Evolutionary conservation across 2,329 filamentous ascomycete genomes (phyloP).

Genomic region (Alternaria ethzedia): DNA sequence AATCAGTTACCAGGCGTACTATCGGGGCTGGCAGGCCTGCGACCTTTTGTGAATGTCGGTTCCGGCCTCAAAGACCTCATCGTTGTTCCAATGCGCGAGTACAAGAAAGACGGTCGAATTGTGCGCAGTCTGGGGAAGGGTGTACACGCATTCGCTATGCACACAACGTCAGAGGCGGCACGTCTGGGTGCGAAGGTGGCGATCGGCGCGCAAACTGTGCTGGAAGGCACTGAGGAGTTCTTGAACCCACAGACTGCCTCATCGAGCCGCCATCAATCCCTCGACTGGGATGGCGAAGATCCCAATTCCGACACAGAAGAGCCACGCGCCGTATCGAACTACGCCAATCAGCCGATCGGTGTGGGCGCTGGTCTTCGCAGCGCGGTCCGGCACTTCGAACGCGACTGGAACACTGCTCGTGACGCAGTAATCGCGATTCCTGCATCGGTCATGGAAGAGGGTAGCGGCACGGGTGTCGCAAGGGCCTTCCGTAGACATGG

Average conservation of each 20-base stretch:
- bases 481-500: conserved; percentile 79
- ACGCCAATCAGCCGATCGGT: conserved; percentile 91
- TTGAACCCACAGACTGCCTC: conserved; percentile 56
- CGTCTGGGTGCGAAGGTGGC: conserved; percentile 93
- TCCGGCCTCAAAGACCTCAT: conserved; percentile 85
- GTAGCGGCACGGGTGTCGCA: conserved; percentile 79
- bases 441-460: conserved; percentile 86
- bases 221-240: conserved; percentile 86
- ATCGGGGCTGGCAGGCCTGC: conserved; percentile 86
- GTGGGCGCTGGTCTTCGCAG: conserved; percentile 85
- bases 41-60: conserved; percentile 88
- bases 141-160: conserved; percentile 86
- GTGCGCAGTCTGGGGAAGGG: conserved; percentile 93
- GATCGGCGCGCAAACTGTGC: conserved; percentile 90
- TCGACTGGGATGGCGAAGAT: conserved; percentile 60
- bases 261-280: conserved; percentile 23
- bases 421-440: conserved; percentile 96
- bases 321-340: conserved; percentile 82
- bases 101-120: conserved; percentile 90
- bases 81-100: conserved; percentile 88
- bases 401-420: conserved; percentile 83
- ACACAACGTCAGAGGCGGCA: conserved; percentile 91
- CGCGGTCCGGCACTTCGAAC: conserved; percentile 80
- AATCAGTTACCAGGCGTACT: conserved; percentile 91
- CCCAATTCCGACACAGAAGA: conserved; percentile 71